Evolutionary conservation across 1,284 basidiomycete genomes (phyloP).

Genomic region (Malassezia arunalokei): DNA sequence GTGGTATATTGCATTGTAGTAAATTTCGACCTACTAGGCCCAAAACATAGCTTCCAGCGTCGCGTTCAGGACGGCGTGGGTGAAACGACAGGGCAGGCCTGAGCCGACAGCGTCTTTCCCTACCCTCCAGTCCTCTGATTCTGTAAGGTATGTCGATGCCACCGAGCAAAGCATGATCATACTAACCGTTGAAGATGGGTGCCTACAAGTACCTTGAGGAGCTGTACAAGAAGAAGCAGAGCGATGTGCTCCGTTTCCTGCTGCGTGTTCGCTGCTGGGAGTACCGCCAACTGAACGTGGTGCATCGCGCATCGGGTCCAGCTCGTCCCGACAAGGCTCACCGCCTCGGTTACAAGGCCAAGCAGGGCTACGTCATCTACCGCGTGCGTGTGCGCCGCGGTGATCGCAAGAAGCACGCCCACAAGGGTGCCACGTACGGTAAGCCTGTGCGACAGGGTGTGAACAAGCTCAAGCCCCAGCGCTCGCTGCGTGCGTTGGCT

Average conservation of each 20-base stretch:
- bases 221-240: slow-evolving; percentile 65
- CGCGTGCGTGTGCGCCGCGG: slow-evolving; percentile 93
- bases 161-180: not conserved
- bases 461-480: slow-evolving; percentile 97
- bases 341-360: slow-evolving; percentile 96
- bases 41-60: not conserved
- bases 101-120: slow-evolving; percentile 2
- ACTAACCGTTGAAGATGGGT: slow-evolving; percentile 44
- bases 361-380: slow-evolving; percentile 98
- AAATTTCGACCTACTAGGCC: not conserved
- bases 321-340: slow-evolving; percentile 98
- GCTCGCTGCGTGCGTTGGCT: slow-evolving; percentile 79
- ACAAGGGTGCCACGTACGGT: slow-evolving; percentile 93
- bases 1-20: not conserved
- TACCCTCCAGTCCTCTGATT: slow-evolving; percentile 12
- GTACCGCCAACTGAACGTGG: slow-evolving; percentile 74
- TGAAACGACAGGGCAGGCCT: not conserved
- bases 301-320: slow-evolving; percentile 92
- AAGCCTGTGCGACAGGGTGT: slow-evolving; percentile 99
- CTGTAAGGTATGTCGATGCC: slow-evolving; percentile 10
- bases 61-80: not conserved
- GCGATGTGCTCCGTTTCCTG: slow-evolving; percentile 94
- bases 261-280: slow-evolving; percentile 99
- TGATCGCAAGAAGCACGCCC: slow-evolving; percentile 97
- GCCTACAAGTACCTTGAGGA: slow-evolving; percentile 95